phyloP scores from a whole-genome alignment of 2,329 filamentous ascomycete species.

The Plectosphaerella plurivora region DNA sequence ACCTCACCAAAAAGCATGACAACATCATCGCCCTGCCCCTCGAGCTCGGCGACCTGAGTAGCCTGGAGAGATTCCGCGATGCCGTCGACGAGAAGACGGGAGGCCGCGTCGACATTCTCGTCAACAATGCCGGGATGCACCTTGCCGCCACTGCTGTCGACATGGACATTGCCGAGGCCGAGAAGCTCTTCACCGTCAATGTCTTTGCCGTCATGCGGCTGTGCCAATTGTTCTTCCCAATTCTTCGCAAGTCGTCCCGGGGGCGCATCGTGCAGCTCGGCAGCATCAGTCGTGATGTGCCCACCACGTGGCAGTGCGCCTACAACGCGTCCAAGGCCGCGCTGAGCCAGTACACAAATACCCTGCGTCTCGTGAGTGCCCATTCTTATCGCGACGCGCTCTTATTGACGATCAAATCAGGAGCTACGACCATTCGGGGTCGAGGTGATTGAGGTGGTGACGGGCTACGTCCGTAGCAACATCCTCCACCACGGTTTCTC shows the following conservation, averaged over 20 bases:
- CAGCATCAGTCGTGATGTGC: conserved; percentile 6
- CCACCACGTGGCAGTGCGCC: conserved; percentile 8
- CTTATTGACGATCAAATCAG: conserved; percentile 2
- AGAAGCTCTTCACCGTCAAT: conserved; percentile 9
- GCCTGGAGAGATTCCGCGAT: conserved; percentile 1
- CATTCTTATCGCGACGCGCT: neutral
- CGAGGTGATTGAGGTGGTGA: conserved; percentile 9
- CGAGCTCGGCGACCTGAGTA: conserved; percentile 3
- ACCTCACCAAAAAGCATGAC: conserved; percentile 7
- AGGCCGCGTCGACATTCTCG: conserved; percentile 7
- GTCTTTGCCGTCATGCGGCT: conserved; percentile 12
- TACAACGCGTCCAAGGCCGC: conserved; percentile 13
- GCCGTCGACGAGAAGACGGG: conserved; percentile 5
- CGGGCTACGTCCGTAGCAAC: conserved; percentile 8
- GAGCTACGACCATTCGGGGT: conserved; percentile 7
- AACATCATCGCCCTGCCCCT: conserved; percentile 11
- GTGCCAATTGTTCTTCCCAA: conserved; percentile 8
- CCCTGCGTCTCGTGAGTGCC: conserved; percentile 7
- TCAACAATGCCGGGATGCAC: conserved; percentile 12
- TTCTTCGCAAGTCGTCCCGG: conserved; percentile 4
- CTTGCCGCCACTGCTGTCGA: conserved; percentile 9
- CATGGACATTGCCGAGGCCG: conserved; percentile 7
- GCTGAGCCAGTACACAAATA: conserved; percentile 5
- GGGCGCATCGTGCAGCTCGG: conserved; percentile 11
- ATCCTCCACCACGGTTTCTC: conserved; percentile 7